Conservation (phyloP, 768 basidiomycete genomes). For the Leucogyrophana mollusca region DNA sequence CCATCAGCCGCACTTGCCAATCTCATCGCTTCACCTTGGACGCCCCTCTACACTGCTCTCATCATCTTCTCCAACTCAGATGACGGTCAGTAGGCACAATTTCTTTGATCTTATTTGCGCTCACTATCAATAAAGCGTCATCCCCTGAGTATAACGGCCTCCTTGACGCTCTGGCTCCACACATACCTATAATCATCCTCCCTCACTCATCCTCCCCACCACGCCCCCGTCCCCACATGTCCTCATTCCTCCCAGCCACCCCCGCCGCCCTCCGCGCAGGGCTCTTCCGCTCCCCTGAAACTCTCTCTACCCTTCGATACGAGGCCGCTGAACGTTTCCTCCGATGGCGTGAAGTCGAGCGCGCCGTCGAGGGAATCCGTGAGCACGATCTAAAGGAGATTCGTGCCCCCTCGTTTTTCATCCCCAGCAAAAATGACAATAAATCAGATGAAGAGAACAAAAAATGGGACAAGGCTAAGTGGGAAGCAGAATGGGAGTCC, state of each 20-base stretch:
- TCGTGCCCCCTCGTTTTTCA: slow-evolving; percentile 9
- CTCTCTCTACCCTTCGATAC: slow-evolving; percentile 50
- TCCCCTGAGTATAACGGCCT: slow-evolving; percentile 40
- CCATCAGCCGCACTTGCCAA: slow-evolving; percentile 51
- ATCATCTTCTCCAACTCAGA: slow-evolving; percentile 51
- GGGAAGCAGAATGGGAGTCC: slow-evolving; percentile 67
- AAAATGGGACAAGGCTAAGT: slow-evolving; percentile 58
- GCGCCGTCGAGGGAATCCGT: slow-evolving; percentile 46
- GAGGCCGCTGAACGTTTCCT: slow-evolving; percentile 72
- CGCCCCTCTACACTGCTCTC: slow-evolving; percentile 61
- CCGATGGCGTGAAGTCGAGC: slow-evolving; percentile 70
- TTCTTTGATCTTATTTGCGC: too few species aligned
- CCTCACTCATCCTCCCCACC: slow-evolving; percentile 38
- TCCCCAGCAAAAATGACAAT: slow-evolving; percentile 15
- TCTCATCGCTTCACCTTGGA: slow-evolving; percentile 55
- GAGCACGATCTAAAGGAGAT: slow-evolving; percentile 12
- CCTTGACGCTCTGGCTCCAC: slow-evolving; percentile 46
- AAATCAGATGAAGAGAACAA: slow-evolving; percentile 9
- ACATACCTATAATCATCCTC: slow-evolving; percentile 59
- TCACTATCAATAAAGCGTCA: too few species aligned
- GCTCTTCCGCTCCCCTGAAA: slow-evolving; percentile 65
- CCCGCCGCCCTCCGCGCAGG: slow-evolving; percentile 52
- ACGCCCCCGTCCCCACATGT: slow-evolving; percentile 37
- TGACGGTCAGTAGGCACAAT: slow-evolving; percentile 26
- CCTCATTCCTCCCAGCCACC: slow-evolving; percentile 56